Conservation (phyloP, 169 alveolate species). For the Eimeria brunetti region DNA sequence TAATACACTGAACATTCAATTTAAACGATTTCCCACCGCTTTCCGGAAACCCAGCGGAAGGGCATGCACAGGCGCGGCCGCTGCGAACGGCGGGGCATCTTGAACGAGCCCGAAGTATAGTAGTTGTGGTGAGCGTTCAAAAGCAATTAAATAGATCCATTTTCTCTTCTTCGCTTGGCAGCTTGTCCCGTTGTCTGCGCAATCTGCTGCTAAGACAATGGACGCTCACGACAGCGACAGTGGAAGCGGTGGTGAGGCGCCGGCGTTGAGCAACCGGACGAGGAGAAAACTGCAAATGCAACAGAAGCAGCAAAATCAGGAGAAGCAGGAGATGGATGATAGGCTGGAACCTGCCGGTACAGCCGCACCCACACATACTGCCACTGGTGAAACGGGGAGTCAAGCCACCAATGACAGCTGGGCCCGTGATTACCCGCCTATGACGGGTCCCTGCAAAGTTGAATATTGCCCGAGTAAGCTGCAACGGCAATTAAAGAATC, state of each 20-base stretch:
- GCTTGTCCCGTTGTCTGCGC: neutral
- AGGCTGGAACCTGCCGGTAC: neutral
- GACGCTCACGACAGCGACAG: slow-evolving; percentile 34
- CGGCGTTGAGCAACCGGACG: neutral
- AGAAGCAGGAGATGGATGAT: neutral
- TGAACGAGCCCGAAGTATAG: slow-evolving; percentile 1
- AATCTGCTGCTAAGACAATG: neutral
- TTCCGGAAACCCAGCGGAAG: neutral
- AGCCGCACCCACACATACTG: neutral
- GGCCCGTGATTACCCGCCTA: slow-evolving; percentile 42
- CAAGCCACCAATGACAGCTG: neutral
- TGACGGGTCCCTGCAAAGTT: slow-evolving; percentile 53
- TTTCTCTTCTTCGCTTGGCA: slow-evolving; percentile 4
- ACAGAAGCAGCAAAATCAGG: neutral
- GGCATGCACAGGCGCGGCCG: slow-evolving; percentile 55
- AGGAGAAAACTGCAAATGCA: slow-evolving; percentile 32
- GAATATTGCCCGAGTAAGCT: slow-evolving; percentile 63
- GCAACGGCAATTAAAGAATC: neutral
- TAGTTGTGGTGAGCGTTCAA: neutral
- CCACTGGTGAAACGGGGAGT: neutral
- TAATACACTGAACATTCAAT: neutral
- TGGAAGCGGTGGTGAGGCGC: slow-evolving; percentile 38
- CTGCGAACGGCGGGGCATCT: slow-evolving; percentile 11
- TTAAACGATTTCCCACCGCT: neutral
- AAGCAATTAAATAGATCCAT: neutral